phyloP scores from a whole-genome alignment of 2,329 filamentous ascomycete species.

The Xylariaceae sp. region DNA sequence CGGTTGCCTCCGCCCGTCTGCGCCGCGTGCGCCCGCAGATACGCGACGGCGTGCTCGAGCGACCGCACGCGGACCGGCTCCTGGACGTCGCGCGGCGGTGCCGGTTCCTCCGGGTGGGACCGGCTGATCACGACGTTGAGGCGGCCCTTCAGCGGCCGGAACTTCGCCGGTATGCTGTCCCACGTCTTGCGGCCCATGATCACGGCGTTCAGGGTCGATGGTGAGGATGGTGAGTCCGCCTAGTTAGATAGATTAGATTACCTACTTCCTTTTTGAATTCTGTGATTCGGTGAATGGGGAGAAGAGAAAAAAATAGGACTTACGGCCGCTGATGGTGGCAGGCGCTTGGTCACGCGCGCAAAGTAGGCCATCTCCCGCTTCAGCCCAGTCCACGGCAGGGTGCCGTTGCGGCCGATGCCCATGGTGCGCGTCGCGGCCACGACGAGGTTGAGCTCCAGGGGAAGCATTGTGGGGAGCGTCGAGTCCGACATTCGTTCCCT shows the following conservation, averaged over 20 bases:
- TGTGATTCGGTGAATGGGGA: slow-evolving; percentile 26
- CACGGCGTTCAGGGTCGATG: slow-evolving; percentile 66
- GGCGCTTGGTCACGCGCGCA: slow-evolving; percentile 79
- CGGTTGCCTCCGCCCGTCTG: slow-evolving; percentile 46
- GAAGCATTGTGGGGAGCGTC: slow-evolving; percentile 21
- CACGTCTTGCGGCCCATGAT: slow-evolving; percentile 99
- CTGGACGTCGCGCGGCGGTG: no score
- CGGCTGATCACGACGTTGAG: slow-evolving; percentile 82
- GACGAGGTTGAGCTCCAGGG: slow-evolving; percentile 78
- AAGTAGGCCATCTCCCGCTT: slow-evolving; percentile 96
- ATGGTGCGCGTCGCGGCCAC: slow-evolving; percentile 89
- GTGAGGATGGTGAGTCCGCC: no score
- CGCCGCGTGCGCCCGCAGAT: slow-evolving; percentile 41
- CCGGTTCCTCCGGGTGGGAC: slow-evolving; percentile 36
- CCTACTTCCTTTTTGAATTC: no score
- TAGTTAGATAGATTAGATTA: no score
- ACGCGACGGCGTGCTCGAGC: slow-evolving; percentile 59
- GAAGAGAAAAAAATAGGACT: slow-evolving; percentile 3
- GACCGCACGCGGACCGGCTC: slow-evolving; percentile 62
- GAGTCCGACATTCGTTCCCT: slow-evolving; percentile 17
- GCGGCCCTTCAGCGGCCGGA: slow-evolving; percentile 77
- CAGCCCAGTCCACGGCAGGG: slow-evolving; percentile 86
- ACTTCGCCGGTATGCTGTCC: slow-evolving; percentile 80
- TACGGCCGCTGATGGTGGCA: slow-evolving; percentile 51
- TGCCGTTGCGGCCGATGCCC: slow-evolving; percentile 81